A percentile compares a stretch with the other conserved stretches of the same genome.
These are phyloP conservation scores for Malus sieversii DNA, from an alignment of 306 rosid genomes.

Conservation along the genomic window DNA sequence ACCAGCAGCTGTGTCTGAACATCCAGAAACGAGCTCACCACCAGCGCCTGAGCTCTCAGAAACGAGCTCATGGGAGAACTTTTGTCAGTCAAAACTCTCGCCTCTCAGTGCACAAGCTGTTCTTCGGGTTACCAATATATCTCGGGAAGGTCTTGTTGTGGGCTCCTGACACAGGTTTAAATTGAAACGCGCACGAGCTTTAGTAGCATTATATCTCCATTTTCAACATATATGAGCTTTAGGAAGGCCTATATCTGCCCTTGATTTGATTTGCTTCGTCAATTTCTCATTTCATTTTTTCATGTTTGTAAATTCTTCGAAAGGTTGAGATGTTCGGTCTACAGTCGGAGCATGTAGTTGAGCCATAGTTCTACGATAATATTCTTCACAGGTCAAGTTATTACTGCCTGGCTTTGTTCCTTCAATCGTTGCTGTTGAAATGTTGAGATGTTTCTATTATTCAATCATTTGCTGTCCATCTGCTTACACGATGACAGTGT, in stretches of 20 bases:
- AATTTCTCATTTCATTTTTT: slow-evolving; percentile 9
- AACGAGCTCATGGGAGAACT: slow-evolving; percentile 72
- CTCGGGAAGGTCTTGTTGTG: slow-evolving; percentile 58
- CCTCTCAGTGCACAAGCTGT: slow-evolving; percentile 96
- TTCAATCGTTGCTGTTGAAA: not conserved
- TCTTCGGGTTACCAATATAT: slow-evolving; percentile 68
- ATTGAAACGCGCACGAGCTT: slow-evolving; percentile 12
- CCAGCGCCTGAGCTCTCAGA: slow-evolving; percentile 25
- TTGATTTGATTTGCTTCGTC: slow-evolving; percentile 42
- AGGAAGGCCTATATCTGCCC: slow-evolving; percentile 27
- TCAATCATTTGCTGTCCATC: not conserved
- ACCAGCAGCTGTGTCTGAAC: slow-evolving; percentile 23
- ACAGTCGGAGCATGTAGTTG: slow-evolving; percentile 43
- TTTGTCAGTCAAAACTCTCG: slow-evolving; percentile 81
- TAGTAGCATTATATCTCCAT: slow-evolving; percentile 1
- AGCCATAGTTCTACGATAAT: slow-evolving; percentile 30
- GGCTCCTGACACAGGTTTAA: slow-evolving; percentile 44
- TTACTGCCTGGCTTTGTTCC: not conserved
- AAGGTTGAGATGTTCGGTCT: slow-evolving; percentile 45
- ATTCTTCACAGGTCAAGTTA: not conserved
- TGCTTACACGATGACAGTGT: not conserved
- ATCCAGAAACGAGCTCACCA: slow-evolving; percentile 22
- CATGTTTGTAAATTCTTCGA: slow-evolving; percentile 52
- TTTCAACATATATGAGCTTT: slow-evolving; percentile 25
- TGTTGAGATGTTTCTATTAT: not conserved